Conservation (phyloP, 2,329 filamentous ascomycete species). For the Fusarium pininemorale region DNA sequence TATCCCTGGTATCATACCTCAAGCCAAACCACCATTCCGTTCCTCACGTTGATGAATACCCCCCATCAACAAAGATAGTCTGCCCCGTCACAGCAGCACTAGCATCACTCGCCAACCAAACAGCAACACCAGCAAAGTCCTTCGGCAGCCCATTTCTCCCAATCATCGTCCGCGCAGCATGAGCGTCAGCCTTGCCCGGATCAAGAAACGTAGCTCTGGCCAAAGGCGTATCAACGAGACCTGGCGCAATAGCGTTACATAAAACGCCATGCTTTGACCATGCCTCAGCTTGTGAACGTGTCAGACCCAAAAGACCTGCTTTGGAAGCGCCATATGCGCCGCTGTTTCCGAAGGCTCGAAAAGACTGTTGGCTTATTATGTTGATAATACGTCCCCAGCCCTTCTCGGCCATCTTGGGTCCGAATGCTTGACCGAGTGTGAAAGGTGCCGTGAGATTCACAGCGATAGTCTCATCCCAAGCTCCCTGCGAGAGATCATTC, state of each 20-base stretch:
- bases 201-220: conserved; percentile 37
- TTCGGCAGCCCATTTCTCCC: conserved; percentile 44
- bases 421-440: conserved; percentile 45
- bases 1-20: not conserved
- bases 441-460: conserved; percentile 49
- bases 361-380: conserved; percentile 46
- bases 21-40: no score
- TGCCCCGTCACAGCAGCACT: conserved; percentile 47
- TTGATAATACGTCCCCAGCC: conserved; percentile 49
- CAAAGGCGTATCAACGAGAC: conserved; percentile 44
- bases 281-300: conserved; percentile 48
- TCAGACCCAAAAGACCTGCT: conserved; percentile 45
- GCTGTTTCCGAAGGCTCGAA: conserved; percentile 46
- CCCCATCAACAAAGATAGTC: conserved; percentile 48
- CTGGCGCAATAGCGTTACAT: conserved; percentile 48
- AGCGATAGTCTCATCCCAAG: conserved; percentile 46
- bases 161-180: conserved; percentile 44
- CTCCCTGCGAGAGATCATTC: conserved; percentile 39
- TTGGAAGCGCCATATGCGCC: conserved; percentile 48
- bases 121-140: conserved; percentile 46
- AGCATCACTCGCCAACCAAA: conserved; percentile 45
- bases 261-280: conserved; percentile 48
- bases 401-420: conserved; percentile 44
- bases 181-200: conserved; percentile 26
- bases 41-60: no score